Base-by-base conservation (phyloP, 192 early-diverging fungal genomes). In the Mortierella antarctica region DNA sequence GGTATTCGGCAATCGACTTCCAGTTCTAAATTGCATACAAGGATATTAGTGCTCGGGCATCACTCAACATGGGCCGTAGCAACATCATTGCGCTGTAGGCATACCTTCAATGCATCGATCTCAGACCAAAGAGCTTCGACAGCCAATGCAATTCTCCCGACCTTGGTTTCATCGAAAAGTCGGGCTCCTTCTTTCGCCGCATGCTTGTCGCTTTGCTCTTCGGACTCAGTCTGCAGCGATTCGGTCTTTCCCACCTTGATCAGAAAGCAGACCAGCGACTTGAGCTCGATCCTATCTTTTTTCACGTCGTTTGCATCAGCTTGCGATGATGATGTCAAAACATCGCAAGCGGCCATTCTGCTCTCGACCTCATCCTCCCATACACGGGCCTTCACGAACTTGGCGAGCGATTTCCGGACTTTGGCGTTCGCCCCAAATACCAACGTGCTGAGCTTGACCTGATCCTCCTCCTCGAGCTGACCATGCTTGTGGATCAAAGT, bases 381-480 rank as follows among this genome's bases (percentile, higher is more conserved):
- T 7, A 89, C 65, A 9, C 74, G 62, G 5, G 82, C 58, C 46
- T 85, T 85, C 10, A 91, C 86, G 60, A 93, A 88, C 48, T 90
- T 86, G 1, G 93, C 90, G 4, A 92, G 85, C 0, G 86, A 79
- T 14, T 87, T 90, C 7, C 95, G 89, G 39, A 95, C 85, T 60
- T 88, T 84, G 17, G 87, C 68, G 44, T 95, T 88, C 13, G 88
- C 90, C 46, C 89, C 91, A 67, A 93, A 91, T n/a, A 97, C 85
- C 23, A 96, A 74, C 20, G 87, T 84, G 39, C 91, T 80, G 23
- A 97, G 61, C 11, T 88, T 67, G n/a, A 79, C 84, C 69, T 86
- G 85, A 4, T 90, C 91, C 10, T 85, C 88, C 50, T 90, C 90
- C 7, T 88, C 87, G n/a, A 96, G 77, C 23, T 92, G 76, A 13